These are phyloP conservation scores for Papiliotrema nemorosa DNA, from an alignment of 1,284 basidiomycete genomes.

Conservation along the genomic window DNA sequence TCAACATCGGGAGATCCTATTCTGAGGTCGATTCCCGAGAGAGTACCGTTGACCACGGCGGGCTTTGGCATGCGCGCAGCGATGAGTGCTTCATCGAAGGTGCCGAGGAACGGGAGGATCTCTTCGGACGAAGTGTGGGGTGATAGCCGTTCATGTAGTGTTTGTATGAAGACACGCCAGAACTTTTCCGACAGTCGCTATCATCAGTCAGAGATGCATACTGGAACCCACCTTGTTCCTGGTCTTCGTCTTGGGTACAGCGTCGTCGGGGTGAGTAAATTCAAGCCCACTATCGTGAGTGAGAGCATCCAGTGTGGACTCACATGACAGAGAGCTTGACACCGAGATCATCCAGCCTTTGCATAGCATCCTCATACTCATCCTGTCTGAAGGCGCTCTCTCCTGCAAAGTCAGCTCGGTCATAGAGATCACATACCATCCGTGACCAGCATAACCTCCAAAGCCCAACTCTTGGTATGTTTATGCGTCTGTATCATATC, in stretches of 20 bases:
- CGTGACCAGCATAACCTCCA: constrained; percentile 73
- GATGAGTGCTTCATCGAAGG: constrained; percentile 65
- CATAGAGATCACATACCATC: constrained; percentile 71
- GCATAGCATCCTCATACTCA: constrained; percentile 66
- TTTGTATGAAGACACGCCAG: constrained; percentile 54
- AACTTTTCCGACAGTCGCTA: constrained; percentile 76
- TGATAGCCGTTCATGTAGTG: constrained; percentile 51
- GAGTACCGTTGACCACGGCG: constrained; percentile 63
- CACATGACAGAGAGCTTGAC: constrained; percentile 63
- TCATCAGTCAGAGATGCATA: constrained; percentile 4
- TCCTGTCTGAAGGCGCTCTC: constrained; percentile 51
- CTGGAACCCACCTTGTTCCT: constrained; percentile 22
- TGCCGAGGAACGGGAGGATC: constrained; percentile 60
- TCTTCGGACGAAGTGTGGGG: constrained; percentile 46
- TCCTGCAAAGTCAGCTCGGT: constrained; percentile 54
- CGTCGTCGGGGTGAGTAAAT: constrained; percentile 24
- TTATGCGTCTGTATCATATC: constrained; percentile 57
- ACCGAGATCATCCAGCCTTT: constrained; percentile 57
- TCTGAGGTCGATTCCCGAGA: constrained; percentile 62
- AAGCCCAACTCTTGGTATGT: constrained; percentile 73
- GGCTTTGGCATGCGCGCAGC: constrained; percentile 67
- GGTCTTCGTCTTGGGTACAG: constrained; percentile 39
- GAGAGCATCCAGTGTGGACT: neutral
- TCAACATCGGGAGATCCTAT: constrained; percentile 68
- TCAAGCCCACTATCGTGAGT: constrained; percentile 28